A percentile compares a stretch with the other conserved stretches of the same genome.
phyloP scores from a whole-genome alignment of 2,329 filamentous ascomycete genomes.

The Nigrospora oryzae region DNA sequence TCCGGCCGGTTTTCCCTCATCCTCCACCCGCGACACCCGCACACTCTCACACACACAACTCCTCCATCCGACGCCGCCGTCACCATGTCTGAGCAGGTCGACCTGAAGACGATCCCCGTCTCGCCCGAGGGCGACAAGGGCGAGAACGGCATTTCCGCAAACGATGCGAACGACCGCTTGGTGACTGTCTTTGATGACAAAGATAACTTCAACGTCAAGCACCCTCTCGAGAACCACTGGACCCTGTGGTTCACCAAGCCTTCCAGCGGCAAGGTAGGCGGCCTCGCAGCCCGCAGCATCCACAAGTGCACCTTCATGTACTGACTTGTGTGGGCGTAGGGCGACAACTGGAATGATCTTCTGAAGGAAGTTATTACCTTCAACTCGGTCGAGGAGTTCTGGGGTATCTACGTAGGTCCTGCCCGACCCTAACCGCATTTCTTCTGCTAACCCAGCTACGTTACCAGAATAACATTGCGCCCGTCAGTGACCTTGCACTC shows the following conservation, averaged over 20 bases:
- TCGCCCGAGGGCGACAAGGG: slow-evolving; percentile 54
- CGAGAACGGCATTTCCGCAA: slow-evolving; percentile 34
- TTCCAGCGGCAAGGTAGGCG: slow-evolving; percentile 80
- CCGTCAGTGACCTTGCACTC: slow-evolving; percentile 87
- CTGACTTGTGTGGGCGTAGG: slow-evolving; percentile 37
- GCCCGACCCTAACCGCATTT: not conserved
- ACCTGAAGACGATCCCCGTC: slow-evolving; percentile 60
- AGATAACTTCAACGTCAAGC: slow-evolving; percentile 99
- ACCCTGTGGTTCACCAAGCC: slow-evolving; percentile 99
- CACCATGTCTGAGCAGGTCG: slow-evolving; percentile 48
- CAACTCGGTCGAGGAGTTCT: slow-evolving; percentile 98
- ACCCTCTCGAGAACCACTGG: slow-evolving; percentile 95
- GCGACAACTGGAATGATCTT: slow-evolving; percentile 97
- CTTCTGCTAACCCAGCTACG: not conserved
- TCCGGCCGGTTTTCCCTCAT: no score
- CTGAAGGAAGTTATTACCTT: slow-evolving; percentile 98
- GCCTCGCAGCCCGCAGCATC: not conserved
- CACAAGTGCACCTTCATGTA: not conserved
- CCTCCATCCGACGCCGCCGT: not conserved
- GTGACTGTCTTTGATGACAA: slow-evolving; percentile 97
- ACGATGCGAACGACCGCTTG: slow-evolving; percentile 47
- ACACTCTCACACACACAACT: not conserved
- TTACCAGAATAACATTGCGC: slow-evolving; percentile 93
- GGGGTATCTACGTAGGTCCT: slow-evolving; percentile 88
- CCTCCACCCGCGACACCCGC: no score